These are phyloP conservation scores for Physaria fendleri DNA, from an alignment of 345 rosid species.

Conservation along the genomic window DNA sequence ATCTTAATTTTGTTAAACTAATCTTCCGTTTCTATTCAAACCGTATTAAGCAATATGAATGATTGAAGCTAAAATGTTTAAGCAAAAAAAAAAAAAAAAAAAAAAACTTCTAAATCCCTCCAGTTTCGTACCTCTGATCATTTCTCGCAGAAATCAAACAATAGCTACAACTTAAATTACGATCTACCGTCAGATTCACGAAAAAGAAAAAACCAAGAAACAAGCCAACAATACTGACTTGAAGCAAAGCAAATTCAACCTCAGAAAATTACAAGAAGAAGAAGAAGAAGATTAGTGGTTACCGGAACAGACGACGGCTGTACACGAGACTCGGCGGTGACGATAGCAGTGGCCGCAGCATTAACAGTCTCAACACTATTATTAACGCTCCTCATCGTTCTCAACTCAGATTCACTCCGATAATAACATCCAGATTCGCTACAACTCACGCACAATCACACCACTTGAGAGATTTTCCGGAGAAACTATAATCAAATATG, in stretches of 20 bases:
- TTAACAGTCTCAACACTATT: conserved; percentile 69
- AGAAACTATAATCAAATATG: too few species aligned
- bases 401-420: conserved; percentile 18
- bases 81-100: too few species aligned
- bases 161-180: not conserved
- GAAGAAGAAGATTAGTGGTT: not conserved
- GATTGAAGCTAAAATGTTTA: not conserved
- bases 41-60: not conserved
- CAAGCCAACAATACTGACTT: conserved; percentile 1
- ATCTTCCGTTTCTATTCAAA: not conserved
- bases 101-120: too few species aligned
- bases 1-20: not conserved
- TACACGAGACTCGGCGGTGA: conserved; percentile 80
- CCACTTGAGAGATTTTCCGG: conserved; percentile 1
- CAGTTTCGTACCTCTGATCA: too few species aligned
- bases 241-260: not conserved
- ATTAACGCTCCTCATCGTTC: conserved; percentile 45
- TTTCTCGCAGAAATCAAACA: not conserved
- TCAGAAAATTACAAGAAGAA: not conserved
- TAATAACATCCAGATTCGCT: conserved; percentile 26
- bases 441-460: not conserved
- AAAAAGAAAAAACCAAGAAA: not conserved
- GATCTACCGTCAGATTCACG: not conserved
- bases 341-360: conserved; percentile 94
- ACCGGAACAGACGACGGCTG: conserved; percentile 68